Conservation (phyloP, 176 grass and related monocot genomes). For the Phragmites australis region DNA sequence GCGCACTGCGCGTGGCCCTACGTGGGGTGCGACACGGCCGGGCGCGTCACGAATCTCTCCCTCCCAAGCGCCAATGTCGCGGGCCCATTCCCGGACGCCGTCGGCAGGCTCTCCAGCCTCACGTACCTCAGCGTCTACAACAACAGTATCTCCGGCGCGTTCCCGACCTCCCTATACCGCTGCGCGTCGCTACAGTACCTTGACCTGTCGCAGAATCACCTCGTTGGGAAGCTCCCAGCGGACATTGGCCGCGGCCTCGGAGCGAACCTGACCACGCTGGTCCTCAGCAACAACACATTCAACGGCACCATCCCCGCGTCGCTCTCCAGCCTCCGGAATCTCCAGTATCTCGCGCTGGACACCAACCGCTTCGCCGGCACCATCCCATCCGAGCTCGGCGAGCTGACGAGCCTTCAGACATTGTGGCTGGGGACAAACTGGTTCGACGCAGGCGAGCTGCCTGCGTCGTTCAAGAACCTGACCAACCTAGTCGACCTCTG, state of each 20-base stretch:
- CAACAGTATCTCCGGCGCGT: slow-evolving; percentile 45
- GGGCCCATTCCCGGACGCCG: slow-evolving; percentile 42
- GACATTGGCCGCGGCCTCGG: slow-evolving; percentile 43
- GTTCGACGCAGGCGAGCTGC: slow-evolving; percentile 40
- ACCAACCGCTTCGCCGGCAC: slow-evolving; percentile 40
- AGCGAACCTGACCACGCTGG: slow-evolving; percentile 34
- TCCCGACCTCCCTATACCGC: slow-evolving; percentile 50
- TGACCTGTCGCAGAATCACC: slow-evolving; percentile 49
- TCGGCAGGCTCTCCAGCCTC: slow-evolving; percentile 52
- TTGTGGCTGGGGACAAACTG: slow-evolving; percentile 35
- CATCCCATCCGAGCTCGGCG: slow-evolving; percentile 51
- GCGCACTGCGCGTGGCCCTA: slow-evolving; percentile 58
- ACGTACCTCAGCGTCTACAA: slow-evolving; percentile 46
- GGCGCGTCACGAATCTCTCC: slow-evolving; percentile 36
- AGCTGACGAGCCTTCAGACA: slow-evolving; percentile 34
- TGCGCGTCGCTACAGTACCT: slow-evolving; percentile 48
- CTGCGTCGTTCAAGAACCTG: slow-evolving; percentile 54
- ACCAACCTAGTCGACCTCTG: slow-evolving; percentile 5
- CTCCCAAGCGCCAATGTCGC: slow-evolving; percentile 32
- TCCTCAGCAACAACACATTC: slow-evolving; percentile 43
- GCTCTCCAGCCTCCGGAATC: slow-evolving; percentile 34
- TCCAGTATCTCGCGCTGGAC: slow-evolving; percentile 37
- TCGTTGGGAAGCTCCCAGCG: slow-evolving; percentile 48
- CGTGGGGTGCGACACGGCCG: slow-evolving; percentile 44
- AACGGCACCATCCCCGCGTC: slow-evolving; percentile 44